Conservation (phyloP, 441 rosid species). For the Raphanus hybrid region DNA sequence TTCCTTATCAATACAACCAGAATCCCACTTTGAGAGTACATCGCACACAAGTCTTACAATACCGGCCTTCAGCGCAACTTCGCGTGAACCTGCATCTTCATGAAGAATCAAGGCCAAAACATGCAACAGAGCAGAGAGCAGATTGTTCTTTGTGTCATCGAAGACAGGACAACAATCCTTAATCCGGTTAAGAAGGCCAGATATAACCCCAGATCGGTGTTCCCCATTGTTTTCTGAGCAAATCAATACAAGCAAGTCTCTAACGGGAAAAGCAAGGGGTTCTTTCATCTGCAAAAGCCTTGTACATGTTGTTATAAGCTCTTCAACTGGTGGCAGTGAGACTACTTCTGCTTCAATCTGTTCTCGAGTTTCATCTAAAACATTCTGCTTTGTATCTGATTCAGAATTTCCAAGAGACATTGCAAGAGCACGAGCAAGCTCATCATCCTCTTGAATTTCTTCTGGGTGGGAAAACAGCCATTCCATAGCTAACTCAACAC, state of each 20-base stretch:
- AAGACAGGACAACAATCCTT: conserved; percentile 62
- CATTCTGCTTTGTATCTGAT: conserved; percentile 74
- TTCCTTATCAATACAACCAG: conserved; percentile 56
- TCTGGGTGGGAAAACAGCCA: conserved; percentile 98
- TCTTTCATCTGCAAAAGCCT: conserved; percentile 96
- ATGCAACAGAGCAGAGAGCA: conserved; percentile 79
- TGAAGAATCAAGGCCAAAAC: conserved; percentile 94
- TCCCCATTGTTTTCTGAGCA: conserved; percentile 95
- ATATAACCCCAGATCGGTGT: conserved; percentile 75
- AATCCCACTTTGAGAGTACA: conserved; percentile 81
- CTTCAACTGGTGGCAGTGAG: conserved; percentile 90
- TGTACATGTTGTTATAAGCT: conserved; percentile 82
- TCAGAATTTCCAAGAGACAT: conserved; percentile 97
- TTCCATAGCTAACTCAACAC: conserved; percentile 99
- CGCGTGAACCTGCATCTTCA: conserved; percentile 83
- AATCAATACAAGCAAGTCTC: conserved; percentile 85
- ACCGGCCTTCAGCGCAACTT: conserved; percentile 80
- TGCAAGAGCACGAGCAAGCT: conserved; percentile 99
- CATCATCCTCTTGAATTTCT: conserved; percentile 96
- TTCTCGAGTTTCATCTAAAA: conserved; percentile 52
- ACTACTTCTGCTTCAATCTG: conserved; percentile 77
- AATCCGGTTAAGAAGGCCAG: conserved; percentile 79
- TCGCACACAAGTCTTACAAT: conserved; percentile 74
- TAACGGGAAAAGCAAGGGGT: conserved; percentile 87
- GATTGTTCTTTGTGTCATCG: conserved; percentile 57